Percentiles rank a stretch among this genome's conserved stretches.
Evolutionary conservation across 1,284 basidiomycete genomes (phyloP).

Genomic region (Sporisorium graminicola): DNA sequence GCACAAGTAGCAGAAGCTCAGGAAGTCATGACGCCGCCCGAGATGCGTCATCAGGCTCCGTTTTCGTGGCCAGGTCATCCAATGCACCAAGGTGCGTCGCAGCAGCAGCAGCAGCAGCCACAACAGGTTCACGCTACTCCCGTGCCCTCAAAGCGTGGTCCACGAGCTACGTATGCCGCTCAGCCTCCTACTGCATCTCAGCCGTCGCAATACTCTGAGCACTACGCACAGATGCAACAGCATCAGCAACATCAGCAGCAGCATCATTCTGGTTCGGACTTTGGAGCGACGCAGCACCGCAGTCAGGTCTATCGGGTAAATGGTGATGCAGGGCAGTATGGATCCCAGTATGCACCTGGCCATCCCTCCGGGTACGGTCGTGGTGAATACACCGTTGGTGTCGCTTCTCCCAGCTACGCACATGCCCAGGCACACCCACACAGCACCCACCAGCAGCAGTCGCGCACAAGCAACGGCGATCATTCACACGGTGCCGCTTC

Average conservation of each 20-base stretch:
- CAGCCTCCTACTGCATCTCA: slow-evolving; percentile 17
- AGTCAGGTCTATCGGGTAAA: background rate
- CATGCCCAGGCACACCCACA: background rate
- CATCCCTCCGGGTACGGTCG: slow-evolving; percentile 1
- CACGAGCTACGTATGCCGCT: slow-evolving; percentile 33
- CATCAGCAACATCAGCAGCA: slow-evolving; percentile 8
- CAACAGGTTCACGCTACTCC: slow-evolving; percentile 5
- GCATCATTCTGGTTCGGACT: background rate
- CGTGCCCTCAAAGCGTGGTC: slow-evolving; percentile 25
- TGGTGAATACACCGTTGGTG: slow-evolving; percentile 8
- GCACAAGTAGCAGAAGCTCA: slow-evolving; percentile 6
- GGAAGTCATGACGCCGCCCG: background rate
- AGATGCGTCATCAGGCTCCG: background rate
- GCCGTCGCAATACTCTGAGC: slow-evolving; percentile 12
- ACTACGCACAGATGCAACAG: slow-evolving; percentile 12
- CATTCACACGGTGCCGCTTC: background rate
- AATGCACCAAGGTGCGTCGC: slow-evolving; percentile 8
- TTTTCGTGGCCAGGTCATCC: slow-evolving; percentile 20
- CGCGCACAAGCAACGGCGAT: background rate
- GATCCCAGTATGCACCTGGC: background rate
- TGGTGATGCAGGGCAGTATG: slow-evolving; percentile 8
- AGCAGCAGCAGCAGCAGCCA: slow-evolving; percentile 18
- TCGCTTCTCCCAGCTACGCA: slow-evolving; percentile 16
- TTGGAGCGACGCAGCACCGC: slow-evolving; percentile 19
- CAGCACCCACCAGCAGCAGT: slow-evolving; percentile 9